A percentile compares a stretch with the other conserved stretches of the same genome.
phyloP scores from a whole-genome alignment of 176 grass and related monocot genomes.

The Oryza australiensis region DNA sequence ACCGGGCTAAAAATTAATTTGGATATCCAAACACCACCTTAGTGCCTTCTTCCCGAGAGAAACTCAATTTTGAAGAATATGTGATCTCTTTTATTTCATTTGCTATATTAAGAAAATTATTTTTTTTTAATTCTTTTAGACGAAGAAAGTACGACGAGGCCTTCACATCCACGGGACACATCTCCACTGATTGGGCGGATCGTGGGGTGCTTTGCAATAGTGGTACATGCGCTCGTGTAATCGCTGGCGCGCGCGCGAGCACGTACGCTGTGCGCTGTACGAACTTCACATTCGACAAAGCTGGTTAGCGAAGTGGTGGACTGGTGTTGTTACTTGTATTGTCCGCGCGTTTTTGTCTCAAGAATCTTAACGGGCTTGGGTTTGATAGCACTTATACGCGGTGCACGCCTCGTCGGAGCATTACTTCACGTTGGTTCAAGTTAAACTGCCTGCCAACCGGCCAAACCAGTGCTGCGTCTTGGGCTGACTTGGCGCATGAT shows the following conservation, averaged over 20 bases:
- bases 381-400: neutral
- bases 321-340: neutral
- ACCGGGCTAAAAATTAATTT: too few relatives aligned
- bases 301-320: too few relatives aligned
- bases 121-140: too few relatives aligned
- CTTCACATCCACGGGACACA: too few relatives aligned
- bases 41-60: too few relatives aligned
- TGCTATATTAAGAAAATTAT: too few relatives aligned
- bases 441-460: neutral
- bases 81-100: too few relatives aligned
- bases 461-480: too few relatives aligned
- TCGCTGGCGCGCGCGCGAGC: neutral
- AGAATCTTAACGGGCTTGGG: neutral
- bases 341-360: neutral
- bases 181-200: neutral
- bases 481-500: neutral
- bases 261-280: too few relatives aligned
- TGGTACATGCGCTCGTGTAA: slow-evolving; percentile 14
- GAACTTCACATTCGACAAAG: neutral
- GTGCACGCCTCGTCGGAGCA: neutral
- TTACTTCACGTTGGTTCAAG: neutral
- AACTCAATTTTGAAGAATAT: too few relatives aligned
- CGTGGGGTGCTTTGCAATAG: neutral
- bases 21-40: too few relatives aligned
- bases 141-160: too few relatives aligned